Conservation (phyloP, 2,329 filamentous ascomycete genomes). For the Alternaria sp. region DNA sequence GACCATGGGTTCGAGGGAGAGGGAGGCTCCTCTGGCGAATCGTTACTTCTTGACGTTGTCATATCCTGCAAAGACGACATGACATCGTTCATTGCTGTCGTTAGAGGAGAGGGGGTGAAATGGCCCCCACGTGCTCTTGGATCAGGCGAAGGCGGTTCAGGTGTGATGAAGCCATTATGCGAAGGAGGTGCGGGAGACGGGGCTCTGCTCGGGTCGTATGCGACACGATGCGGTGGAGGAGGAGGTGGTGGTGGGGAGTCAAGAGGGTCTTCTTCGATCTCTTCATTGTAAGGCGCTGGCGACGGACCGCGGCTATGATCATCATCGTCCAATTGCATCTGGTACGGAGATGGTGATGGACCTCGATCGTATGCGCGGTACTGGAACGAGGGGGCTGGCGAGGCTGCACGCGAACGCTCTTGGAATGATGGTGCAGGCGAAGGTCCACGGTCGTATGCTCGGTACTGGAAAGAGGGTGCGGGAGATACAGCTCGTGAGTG, state of each 20-base stretch:
- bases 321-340: conserved; percentile 29
- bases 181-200: conserved; percentile 46
- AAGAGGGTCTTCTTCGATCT: conserved; percentile 27
- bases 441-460: conserved; percentile 35
- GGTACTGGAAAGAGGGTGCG: conserved; percentile 38
- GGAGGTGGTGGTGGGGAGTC: conserved; percentile 81
- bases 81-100: conserved; percentile 97
- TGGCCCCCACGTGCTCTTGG: conserved; percentile 41
- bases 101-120: conserved; percentile 85
- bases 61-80: conserved; percentile 95
- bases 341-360: conserved; percentile 53
- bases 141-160: conserved; percentile 72
- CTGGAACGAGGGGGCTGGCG: conserved; percentile 49
- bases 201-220: conserved; percentile 57
- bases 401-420: conserved; percentile 38
- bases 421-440: conserved; percentile 47
- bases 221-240: conserved; percentile 77
- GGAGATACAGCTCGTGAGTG: conserved; percentile 47
- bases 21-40: conserved; percentile 64
- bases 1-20: conserved; percentile 81
- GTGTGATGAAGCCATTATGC: conserved; percentile 63
- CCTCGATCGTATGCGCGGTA: conserved; percentile 51
- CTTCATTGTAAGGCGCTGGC: conserved; percentile 45
- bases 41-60: conserved; percentile 65
- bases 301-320: conserved; percentile 36